Percentiles rank a stretch among this genome's conserved stretches.
phyloP scores from a whole-genome alignment of 805 yeast genomes.

The Ogataea pini region DNA sequence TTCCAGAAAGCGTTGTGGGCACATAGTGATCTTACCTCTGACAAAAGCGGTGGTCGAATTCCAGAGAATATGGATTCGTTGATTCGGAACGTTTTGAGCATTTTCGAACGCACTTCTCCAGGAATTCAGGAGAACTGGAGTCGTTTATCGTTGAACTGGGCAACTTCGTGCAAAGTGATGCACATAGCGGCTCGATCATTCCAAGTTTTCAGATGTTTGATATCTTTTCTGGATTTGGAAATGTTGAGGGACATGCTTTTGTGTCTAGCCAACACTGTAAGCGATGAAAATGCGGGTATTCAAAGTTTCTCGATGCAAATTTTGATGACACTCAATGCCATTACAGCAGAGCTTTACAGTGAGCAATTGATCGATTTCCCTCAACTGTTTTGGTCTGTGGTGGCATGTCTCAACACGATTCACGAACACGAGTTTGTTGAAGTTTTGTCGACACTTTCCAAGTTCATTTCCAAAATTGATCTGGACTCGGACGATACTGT shows the following conservation, averaged over 20 bases:
- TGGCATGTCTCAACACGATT: slow-evolving; percentile 85
- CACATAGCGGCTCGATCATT: slow-evolving; percentile 97
- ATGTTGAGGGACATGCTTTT: slow-evolving; percentile 95
- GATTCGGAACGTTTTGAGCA: slow-evolving; percentile 60
- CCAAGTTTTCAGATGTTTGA: slow-evolving; percentile 82
- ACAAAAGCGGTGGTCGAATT: slow-evolving; percentile 76
- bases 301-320: slow-evolving; percentile 98
- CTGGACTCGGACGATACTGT: slow-evolving; percentile 84
- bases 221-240: slow-evolving; percentile 77
- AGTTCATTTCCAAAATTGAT: slow-evolving; percentile 84
- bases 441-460: slow-evolving; percentile 75
- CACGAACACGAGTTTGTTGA: slow-evolving; percentile 94
- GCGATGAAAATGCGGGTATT: slow-evolving; percentile 85
- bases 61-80: slow-evolving; percentile 83
- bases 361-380: slow-evolving; percentile 84
- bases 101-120: slow-evolving; percentile 51
- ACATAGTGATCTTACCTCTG: slow-evolving; percentile 80
- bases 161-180: slow-evolving; percentile 95
- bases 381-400: slow-evolving; percentile 92
- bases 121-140: slow-evolving; percentile 82
- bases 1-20: slow-evolving; percentile 64
- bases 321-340: slow-evolving; percentile 90
- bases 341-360: slow-evolving; percentile 80
- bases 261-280: slow-evolving; percentile 85
- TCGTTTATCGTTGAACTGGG: slow-evolving; percentile 82